Evolutionary conservation across 768 basidiomycete genomes (phyloP).

Genomic region (Phlebiopsis flavidoalba): DNA sequence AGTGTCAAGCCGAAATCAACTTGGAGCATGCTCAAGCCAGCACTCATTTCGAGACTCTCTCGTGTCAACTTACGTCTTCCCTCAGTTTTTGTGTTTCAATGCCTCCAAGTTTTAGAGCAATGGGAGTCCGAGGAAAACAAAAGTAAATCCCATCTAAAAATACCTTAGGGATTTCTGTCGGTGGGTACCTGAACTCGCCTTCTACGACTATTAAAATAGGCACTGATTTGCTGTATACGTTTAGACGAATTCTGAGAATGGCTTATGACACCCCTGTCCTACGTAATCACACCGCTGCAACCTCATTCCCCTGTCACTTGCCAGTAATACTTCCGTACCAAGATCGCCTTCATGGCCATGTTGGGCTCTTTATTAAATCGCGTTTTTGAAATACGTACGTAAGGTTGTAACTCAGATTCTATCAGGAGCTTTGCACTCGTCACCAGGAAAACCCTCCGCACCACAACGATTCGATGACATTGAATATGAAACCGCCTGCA

Average conservation of each 20-base stretch:
- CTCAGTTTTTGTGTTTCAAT: constrained; percentile 80
- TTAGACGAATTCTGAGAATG: constrained; percentile 83
- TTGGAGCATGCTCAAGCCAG: constrained; percentile 82
- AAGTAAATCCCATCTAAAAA: constrained; percentile 82
- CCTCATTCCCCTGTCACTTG: constrained; percentile 72
- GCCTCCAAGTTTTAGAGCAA: constrained; percentile 53
- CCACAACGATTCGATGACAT: constrained; percentile 74
- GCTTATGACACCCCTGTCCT: constrained; percentile 69
- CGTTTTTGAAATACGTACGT: constrained; percentile 64
- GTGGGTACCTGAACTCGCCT: constrained; percentile 34
- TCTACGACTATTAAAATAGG: background rate
- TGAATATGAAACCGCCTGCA: constrained; percentile 77
- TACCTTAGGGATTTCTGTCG: constrained; percentile 73
- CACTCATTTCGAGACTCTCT: constrained; percentile 72
- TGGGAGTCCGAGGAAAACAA: too few species aligned
- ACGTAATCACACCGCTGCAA: too few species aligned
- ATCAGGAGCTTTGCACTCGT: background rate
- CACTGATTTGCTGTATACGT: background rate
- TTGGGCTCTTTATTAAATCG: constrained; percentile 73
- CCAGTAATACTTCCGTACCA: constrained; percentile 76
- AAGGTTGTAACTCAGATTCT: background rate
- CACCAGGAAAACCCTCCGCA: constrained; percentile 42
- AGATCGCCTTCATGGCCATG: constrained; percentile 76
- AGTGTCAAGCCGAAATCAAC: constrained; percentile 94
- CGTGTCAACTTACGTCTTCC: constrained; percentile 80